phyloP scores from a whole-genome alignment of 2,329 filamentous ascomycete genomes.

The Fusarium sp. region DNA sequence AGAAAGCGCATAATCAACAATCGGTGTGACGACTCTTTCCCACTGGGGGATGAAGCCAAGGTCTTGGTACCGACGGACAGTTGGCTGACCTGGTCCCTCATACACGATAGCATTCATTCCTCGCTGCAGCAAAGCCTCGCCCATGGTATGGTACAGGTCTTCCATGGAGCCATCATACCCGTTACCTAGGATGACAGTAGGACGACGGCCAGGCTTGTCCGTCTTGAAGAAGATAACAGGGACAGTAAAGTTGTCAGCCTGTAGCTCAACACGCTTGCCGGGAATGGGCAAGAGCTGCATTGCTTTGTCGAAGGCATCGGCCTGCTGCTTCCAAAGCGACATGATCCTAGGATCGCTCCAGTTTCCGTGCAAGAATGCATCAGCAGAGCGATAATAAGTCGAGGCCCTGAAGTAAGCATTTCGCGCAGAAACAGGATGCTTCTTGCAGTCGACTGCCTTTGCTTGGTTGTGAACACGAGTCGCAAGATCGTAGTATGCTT shows the following conservation, averaged over 20 bases:
- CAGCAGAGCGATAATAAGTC: constrained; percentile 53
- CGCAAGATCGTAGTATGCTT: constrained; percentile 37
- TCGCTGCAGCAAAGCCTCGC: constrained; percentile 47
- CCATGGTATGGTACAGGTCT: constrained; percentile 52
- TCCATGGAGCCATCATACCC: constrained; percentile 57
- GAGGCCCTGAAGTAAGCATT: constrained; percentile 49
- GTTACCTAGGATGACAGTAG: constrained; percentile 53
- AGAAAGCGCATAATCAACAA: constrained; percentile 50
- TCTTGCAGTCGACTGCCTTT: constrained; percentile 20
- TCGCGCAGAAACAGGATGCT: constrained; percentile 40
- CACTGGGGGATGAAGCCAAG: constrained; percentile 56
- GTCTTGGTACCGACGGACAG: constrained; percentile 51
- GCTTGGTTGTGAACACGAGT: constrained; percentile 34
- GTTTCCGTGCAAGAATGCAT: constrained; percentile 54
- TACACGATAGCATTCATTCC: constrained; percentile 57
- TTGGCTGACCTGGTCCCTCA: constrained; percentile 57
- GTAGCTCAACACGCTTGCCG: constrained; percentile 48
- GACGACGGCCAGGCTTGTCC: constrained; percentile 35
- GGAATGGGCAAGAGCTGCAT: constrained; percentile 47
- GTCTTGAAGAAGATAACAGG: constrained; percentile 49
- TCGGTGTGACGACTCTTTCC: constrained; percentile 51
- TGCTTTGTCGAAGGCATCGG: constrained; percentile 50
- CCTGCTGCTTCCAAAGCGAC: constrained; percentile 49
- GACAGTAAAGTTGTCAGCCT: constrained; percentile 45
- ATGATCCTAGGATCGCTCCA: constrained; percentile 52